phyloP scores from a whole-genome alignment of 1,139 yeast species.

The Nadsonia starkeyi-henricii region DNA sequence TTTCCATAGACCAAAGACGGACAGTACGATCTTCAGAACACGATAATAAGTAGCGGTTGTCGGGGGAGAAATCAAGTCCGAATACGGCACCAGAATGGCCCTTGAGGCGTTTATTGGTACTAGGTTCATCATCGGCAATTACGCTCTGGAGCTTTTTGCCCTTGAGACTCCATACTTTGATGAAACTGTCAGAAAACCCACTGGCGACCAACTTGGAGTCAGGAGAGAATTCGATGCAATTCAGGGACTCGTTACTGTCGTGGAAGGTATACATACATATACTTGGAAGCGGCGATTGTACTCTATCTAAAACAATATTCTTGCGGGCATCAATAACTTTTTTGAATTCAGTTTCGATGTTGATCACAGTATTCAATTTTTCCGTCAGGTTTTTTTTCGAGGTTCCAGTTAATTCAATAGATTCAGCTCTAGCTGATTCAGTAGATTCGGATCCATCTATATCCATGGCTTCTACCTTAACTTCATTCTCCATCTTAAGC shows the following conservation, averaged over 20 bases:
- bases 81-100: slow-evolving; percentile 96
- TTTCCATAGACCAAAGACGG: slow-evolving; percentile 86
- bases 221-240: slow-evolving; percentile 71
- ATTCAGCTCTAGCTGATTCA: background rate
- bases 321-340: slow-evolving; percentile 73
- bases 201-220: slow-evolving; percentile 83
- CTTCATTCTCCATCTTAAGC: slow-evolving; percentile 12
- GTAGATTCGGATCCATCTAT: slow-evolving; percentile 26
- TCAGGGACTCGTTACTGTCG: slow-evolving; percentile 79
- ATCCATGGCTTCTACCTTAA: slow-evolving; percentile 8
- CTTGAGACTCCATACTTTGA: slow-evolving; percentile 84
- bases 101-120: slow-evolving; percentile 43
- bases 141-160: slow-evolving; percentile 69
- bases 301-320: slow-evolving; percentile 46
- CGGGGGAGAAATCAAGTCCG: slow-evolving; percentile 84
- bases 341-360: slow-evolving; percentile 62
- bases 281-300: slow-evolving; percentile 79
- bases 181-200: slow-evolving; percentile 84
- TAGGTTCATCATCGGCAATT: slow-evolving; percentile 40
- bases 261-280: slow-evolving; percentile 98
- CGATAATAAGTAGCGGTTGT: slow-evolving; percentile 65
- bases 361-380: slow-evolving; percentile 42
- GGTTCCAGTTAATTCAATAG: background rate
- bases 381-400: slow-evolving; percentile 44
- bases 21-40: slow-evolving; percentile 88